Conservation (phyloP, 2,329 filamentous ascomycete genomes). For the Fusarium clavum region DNA sequence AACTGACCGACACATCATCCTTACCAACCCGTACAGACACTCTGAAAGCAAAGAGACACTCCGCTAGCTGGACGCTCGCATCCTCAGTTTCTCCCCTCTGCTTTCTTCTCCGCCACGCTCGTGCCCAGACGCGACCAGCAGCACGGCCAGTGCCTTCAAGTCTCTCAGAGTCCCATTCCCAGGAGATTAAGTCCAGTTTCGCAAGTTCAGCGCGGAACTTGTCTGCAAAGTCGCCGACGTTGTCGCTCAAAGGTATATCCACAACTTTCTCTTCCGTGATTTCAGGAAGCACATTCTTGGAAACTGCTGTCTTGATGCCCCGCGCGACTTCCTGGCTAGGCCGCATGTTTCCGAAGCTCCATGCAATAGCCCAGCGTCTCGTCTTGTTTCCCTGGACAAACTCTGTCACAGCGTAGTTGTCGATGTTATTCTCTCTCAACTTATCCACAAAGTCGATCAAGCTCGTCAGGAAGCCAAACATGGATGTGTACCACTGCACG, state of each 20-base stretch:
- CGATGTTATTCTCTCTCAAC: constrained; percentile 66
- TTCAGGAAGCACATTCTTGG: constrained; percentile 59
- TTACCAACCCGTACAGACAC: constrained; percentile 60
- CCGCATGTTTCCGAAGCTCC: constrained; percentile 80
- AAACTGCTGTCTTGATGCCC: constrained; percentile 54
- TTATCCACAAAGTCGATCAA: constrained; percentile 71
- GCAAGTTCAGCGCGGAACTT: constrained; percentile 60
- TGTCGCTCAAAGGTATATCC: constrained; percentile 59
- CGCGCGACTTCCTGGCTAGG: constrained; percentile 64
- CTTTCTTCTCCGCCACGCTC: constrained; percentile 75
- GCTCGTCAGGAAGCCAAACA: constrained; percentile 85
- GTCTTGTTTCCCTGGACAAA: constrained; percentile 84
- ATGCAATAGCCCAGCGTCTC: constrained; percentile 86
- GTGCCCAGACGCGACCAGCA: constrained; percentile 80
- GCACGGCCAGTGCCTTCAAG: constrained; percentile 71
- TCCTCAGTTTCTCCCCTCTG: constrained; percentile 52
- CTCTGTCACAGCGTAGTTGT: constrained; percentile 85
- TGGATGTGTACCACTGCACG: constrained; percentile 89
- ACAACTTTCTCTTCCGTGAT: constrained; percentile 55
- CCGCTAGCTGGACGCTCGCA: constrained; percentile 37
- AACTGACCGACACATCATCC: constrained; percentile 58
- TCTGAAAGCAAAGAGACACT: constrained; percentile 68
- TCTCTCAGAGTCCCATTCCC: constrained; percentile 69
- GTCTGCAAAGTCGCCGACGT: constrained; percentile 53
- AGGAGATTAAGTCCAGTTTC: constrained; percentile 68